Evolutionary conservation across 192 early-diverging fungal genomes (phyloP).

Genomic region (Backusella liffmaniae): DNA sequence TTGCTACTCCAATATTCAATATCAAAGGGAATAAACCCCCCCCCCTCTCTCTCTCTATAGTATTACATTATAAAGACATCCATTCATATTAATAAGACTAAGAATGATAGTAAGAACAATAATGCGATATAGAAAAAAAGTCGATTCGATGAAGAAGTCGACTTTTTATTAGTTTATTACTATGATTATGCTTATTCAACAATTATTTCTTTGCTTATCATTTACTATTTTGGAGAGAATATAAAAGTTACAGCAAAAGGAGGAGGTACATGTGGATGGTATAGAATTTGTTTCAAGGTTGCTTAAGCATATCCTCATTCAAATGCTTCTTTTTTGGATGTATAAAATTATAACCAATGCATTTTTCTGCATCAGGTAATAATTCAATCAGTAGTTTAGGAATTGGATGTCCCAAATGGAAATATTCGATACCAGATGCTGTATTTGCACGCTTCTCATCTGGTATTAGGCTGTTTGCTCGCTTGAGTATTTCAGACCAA

Average conservation of each 20-base stretch:
- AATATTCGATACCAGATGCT: conserved; percentile 4
- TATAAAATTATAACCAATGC: background rate
- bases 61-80: too few relatives aligned
- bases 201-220: too few relatives aligned
- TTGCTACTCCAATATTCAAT: too few relatives aligned
- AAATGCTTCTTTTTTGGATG: background rate
- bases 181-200: too few relatives aligned
- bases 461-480: background rate
- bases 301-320: background rate
- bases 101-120: background rate
- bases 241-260: background rate
- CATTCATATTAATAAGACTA: too few relatives aligned
- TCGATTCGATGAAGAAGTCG: background rate
- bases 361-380: conserved; percentile 5
- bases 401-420: background rate
- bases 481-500: background rate
- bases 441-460: background rate
- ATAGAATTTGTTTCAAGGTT: background rate
- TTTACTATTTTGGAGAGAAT: background rate
- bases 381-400: background rate
- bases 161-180: too few relatives aligned
- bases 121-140: background rate
- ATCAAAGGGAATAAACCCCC: too few relatives aligned
- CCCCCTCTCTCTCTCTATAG: too few relatives aligned
- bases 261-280: background rate